Evolutionary conservation across 345 rosid genomes (phyloP).

Genomic region (Acer campestre): DNA sequence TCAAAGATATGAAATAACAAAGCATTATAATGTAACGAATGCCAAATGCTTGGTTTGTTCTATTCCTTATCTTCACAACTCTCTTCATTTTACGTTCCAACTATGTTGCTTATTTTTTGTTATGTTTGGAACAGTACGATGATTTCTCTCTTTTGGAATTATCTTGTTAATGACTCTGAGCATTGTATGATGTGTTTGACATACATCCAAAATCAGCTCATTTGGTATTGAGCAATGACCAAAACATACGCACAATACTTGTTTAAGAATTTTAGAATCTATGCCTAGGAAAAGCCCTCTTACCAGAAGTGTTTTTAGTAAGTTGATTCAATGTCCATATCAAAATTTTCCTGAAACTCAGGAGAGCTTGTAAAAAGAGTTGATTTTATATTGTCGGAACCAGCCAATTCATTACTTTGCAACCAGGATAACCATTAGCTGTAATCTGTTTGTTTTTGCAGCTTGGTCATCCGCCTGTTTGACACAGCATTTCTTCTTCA

Average conservation of each 20-base stretch:
- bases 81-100: neutral
- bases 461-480: neutral
- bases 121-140: neutral
- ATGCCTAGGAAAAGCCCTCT: neutral
- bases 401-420: neutral
- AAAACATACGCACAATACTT: neutral
- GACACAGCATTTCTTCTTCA: neutral
- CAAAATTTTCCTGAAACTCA: neutral
- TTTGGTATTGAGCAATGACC: neutral
- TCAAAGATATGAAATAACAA: neutral
- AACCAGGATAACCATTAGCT: neutral
- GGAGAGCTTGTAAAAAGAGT: neutral
- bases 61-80: neutral
- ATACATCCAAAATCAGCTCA: neutral
- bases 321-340: neutral
- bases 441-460: neutral
- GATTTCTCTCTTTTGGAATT: neutral
- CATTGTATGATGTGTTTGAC: neutral
- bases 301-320: neutral
- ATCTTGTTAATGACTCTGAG: neutral
- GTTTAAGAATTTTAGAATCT: neutral
- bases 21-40: neutral
- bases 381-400: neutral
- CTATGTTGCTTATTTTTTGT: neutral
- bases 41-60: neutral